phyloP scores from a whole-genome alignment of 208 protist genomes.

The Entamoeba histolytica region DNA sequence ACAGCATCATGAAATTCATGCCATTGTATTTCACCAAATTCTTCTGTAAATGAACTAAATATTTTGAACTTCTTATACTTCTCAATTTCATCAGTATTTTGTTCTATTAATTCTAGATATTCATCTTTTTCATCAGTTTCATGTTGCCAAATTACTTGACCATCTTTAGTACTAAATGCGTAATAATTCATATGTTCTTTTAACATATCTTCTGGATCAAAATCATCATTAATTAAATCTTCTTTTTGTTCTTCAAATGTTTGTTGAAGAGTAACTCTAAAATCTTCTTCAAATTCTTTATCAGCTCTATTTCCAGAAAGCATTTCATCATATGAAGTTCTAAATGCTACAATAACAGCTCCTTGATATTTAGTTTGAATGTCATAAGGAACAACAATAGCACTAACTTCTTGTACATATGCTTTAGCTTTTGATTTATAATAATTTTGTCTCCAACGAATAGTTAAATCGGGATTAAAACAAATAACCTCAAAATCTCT shows the following conservation, averaged over 20 bases:
- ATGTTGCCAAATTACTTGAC: background rate
- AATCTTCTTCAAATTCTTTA: background rate
- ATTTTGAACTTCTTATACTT: background rate
- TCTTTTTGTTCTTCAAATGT: background rate
- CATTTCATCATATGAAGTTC: background rate
- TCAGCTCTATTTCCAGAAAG: background rate
- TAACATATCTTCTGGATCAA: background rate
- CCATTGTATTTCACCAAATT: background rate
- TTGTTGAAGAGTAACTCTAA: background rate
- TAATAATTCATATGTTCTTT: background rate
- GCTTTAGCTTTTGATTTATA: background rate
- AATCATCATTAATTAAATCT: background rate
- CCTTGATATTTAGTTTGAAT: background rate
- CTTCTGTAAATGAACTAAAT: background rate
- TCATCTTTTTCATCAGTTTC: background rate
- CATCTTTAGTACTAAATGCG: background rate
- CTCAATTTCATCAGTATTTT: background rate
- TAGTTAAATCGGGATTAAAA: background rate
- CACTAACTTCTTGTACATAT: background rate
- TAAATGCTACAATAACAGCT: background rate
- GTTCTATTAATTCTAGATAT: background rate
- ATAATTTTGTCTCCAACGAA: background rate
- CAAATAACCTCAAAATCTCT: background rate
- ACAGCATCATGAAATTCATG: background rate
- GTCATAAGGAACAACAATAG: background rate